Evolutionary conservation across 495 filamentous ascomycete species (phyloP), one percentile per base, ranked within the genome.

Genomic region (Hypoxylon fragiforme): DNA sequence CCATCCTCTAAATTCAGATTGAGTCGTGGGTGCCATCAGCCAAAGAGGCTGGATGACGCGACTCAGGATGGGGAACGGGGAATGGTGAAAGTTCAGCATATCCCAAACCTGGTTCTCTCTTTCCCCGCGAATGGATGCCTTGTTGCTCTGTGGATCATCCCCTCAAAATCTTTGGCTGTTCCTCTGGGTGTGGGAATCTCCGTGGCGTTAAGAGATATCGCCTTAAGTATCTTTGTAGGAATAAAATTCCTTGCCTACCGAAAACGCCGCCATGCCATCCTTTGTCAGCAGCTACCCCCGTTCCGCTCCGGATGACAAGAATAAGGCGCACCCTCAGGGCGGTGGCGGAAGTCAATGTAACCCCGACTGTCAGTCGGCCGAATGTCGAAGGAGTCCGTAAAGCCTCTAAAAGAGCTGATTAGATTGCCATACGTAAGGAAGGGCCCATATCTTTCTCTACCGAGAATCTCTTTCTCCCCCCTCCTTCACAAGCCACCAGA

Each of bases 241-340:
- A n/a, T n/a, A n/a, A n/a, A n/a, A n/a, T n/a, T n/a, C n/a, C n/a
- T n/a, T 26, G 14, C 28, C 18, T 28, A 9, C 24, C 24, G 9
- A 22, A 16, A 9, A 34, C 13, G 16, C 43, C 41, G 42, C 36
- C 40, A 20, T 24, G 13, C 28, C 30, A n/a, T n/a, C n/a, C n/a
- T 36, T 15, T 28, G 8, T 14, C 22, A 38, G 36, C 26, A 42
- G 11, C 47, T 12, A 28, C 16, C 20, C 28, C 38, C 52, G 14
- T 18, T 3, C 43, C 44, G 21, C 13, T 1, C 28, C 30, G 7
- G 36, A 36, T 8, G 38, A 37, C 40, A 45, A n/a, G 28, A 15
- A 14, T 12, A 24, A 60, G 57, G 57, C 57, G 43, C 32, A 26
- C 22, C 9, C 15, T 16, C 20, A 35, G 20, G 32, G 31, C 39